Evolutionary conservation across 2,329 filamentous ascomycete genomes (phyloP).

Genomic region (Tolypocladium pustulatum): DNA sequence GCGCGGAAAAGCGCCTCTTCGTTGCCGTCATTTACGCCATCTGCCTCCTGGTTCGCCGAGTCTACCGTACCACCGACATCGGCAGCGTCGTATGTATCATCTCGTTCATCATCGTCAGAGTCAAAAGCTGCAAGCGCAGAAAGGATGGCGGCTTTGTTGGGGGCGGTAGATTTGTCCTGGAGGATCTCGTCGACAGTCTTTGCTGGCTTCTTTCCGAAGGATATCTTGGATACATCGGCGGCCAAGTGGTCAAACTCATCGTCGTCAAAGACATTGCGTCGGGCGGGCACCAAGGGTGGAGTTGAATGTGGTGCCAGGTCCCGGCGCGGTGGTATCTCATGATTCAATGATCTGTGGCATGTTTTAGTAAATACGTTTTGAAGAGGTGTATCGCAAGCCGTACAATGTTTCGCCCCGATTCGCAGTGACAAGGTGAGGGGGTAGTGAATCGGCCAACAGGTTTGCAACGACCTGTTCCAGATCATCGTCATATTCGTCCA

Average conservation of each 20-base stretch:
- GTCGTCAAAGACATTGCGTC: constrained; percentile 68
- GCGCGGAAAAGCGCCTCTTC: constrained; percentile 67
- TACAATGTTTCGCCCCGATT: constrained; percentile 57
- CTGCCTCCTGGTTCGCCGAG: constrained; percentile 44
- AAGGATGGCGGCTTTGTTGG: constrained; percentile 76
- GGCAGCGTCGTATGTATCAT: constrained; percentile 89
- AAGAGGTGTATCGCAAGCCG: constrained; percentile 11
- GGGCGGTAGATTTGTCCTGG: constrained; percentile 50
- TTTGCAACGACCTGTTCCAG: constrained; percentile 73
- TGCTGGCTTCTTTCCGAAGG: constrained; percentile 62
- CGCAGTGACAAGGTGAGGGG: constrained; percentile 51
- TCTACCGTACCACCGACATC: constrained; percentile 89
- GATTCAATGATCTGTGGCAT: constrained; percentile 15
- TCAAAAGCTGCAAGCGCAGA: constrained; percentile 84
- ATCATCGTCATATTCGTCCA: constrained; percentile 70
- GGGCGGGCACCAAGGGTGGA: constrained; percentile 42
- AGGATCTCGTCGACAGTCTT: constrained; percentile 65
- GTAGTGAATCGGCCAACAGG: constrained; percentile 67
- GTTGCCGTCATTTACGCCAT: constrained; percentile 37
- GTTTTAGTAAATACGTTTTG: constrained; percentile 7
- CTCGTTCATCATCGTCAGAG: constrained; percentile 88
- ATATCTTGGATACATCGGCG: constrained; percentile 56
- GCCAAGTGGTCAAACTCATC: constrained; percentile 69
- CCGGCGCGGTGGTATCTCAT: constrained; percentile 10
- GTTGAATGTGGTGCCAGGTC: constrained; percentile 50